phyloP scores from a whole-genome alignment of 2,329 filamentous ascomycete genomes.

The Venturia nashicola region DNA sequence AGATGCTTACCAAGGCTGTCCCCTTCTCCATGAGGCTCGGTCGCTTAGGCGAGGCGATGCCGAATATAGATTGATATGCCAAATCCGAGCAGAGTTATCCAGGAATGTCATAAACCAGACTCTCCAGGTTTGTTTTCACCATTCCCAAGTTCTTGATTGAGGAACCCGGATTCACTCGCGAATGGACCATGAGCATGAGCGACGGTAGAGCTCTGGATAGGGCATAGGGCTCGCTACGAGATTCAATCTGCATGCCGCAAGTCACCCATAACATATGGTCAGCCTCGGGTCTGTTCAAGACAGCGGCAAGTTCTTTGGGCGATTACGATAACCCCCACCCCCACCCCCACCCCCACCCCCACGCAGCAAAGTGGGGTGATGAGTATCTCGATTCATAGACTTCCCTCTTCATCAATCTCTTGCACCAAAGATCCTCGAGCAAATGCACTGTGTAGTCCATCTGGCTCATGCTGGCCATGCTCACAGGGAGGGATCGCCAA shows the following conservation, averaged over 20 bases:
- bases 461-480: too few relatives aligned
- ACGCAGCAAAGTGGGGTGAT: not conserved
- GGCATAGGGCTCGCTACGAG: not conserved
- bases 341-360: not conserved
- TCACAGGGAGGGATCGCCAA: too few relatives aligned
- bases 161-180: not conserved
- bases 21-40: not conserved
- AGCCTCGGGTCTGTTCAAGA: not conserved
- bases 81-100: not conserved
- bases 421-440: too few relatives aligned
- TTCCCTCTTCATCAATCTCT: too few relatives aligned
- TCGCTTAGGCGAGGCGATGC: not conserved
- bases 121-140: too few relatives aligned
- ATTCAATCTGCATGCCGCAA: not conserved
- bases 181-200: not conserved
- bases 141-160: too few relatives aligned
- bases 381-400: too few relatives aligned
- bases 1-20: too few relatives aligned
- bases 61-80: not conserved
- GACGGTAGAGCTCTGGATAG: not conserved
- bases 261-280: not conserved
- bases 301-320: not conserved
- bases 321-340: too few relatives aligned
- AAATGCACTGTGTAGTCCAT: too few relatives aligned
- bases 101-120: too few relatives aligned